Conservation (phyloP, 805 yeast genomes). For the Nakazawaea ishiwadae region DNA sequence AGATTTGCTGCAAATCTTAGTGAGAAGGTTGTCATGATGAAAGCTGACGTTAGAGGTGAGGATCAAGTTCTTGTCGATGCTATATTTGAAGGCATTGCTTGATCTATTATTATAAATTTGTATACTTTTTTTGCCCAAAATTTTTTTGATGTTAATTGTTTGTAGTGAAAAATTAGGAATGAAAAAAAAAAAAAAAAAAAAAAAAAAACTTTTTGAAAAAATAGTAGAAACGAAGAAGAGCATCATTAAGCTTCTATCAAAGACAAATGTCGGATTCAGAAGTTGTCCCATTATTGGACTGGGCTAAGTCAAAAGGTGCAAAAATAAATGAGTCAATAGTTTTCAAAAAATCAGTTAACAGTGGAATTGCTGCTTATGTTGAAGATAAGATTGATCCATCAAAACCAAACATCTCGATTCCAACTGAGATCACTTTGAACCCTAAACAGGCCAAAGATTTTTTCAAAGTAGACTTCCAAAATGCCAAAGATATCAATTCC, state of each 20-base stretch:
- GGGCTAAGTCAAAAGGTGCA: conserved; percentile 38
- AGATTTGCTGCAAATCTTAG: conserved; percentile 46
- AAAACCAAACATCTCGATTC: conserved; percentile 11
- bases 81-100: conserved; percentile 47
- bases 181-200: background rate
- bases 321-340: conserved; percentile 28
- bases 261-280: conserved; percentile 2
- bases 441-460: conserved; percentile 9
- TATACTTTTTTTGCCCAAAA: background rate
- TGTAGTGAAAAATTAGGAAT: background rate
- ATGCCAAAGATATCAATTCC: conserved; percentile 7
- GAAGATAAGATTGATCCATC: conserved; percentile 9
- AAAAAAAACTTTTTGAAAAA: background rate
- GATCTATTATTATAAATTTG: conserved; percentile 2
- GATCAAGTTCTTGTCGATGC: conserved; percentile 43
- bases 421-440: conserved; percentile 2
- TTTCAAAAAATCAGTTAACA: conserved; percentile 25
- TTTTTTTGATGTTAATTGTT: background rate
- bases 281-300: conserved; percentile 3
- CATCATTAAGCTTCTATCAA: too few relatives aligned
- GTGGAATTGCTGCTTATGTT: conserved; percentile 31
- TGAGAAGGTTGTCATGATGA: conserved; percentile 42
- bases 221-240: background rate
- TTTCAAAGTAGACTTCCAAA: background rate
- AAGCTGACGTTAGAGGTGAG: conserved; percentile 55